Evolutionary conservation across 2,329 filamentous ascomycete genomes (phyloP).

Genomic region (Penicillium sp.): DNA sequence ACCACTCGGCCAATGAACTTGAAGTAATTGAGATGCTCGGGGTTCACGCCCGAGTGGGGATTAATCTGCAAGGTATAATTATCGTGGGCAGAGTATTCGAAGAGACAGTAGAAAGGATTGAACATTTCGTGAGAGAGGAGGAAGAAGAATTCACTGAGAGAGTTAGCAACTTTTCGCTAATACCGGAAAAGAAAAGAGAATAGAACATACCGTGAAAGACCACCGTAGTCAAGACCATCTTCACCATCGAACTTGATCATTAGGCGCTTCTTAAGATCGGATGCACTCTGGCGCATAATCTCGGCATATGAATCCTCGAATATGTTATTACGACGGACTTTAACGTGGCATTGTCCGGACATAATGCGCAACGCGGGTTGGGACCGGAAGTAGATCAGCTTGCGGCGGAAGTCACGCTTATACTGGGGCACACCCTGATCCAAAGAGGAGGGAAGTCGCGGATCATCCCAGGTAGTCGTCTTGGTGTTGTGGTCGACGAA

Average conservation of each 20-base stretch:
- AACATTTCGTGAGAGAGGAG: conserved; percentile 99
- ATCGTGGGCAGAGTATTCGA: conserved; percentile 99
- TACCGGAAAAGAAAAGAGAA: neutral
- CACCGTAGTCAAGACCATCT: conserved; percentile 95
- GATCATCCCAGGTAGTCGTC: conserved; percentile 98
- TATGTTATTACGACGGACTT: conserved; percentile 92
- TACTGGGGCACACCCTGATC: conserved; percentile 99
- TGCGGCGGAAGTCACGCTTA: conserved; percentile 97
- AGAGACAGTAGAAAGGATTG: conserved; percentile 98
- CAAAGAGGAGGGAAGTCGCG: conserved; percentile 86
- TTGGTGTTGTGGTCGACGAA: conserved; percentile 99
- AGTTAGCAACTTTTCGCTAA: conserved; percentile 27
- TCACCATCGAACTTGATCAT: conserved; percentile 99
- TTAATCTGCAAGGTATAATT: conserved; percentile 99
- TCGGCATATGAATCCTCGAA: conserved; percentile 99
- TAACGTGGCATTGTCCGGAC: conserved; percentile 96
- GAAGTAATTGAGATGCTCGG: conserved; percentile 99
- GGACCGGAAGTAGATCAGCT: conserved; percentile 98
- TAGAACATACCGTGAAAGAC: conserved; percentile 68
- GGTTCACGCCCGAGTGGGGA: conserved; percentile 97
- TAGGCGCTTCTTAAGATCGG: conserved; percentile 92
- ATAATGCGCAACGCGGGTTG: conserved; percentile 94
- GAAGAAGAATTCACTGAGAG: conserved; percentile 91
- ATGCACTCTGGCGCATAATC: conserved; percentile 93
- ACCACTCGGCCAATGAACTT: conserved; percentile 99